Percentiles rank a stretch among this genome's conserved stretches.
These are phyloP conservation scores for Zygosaccharomyces sapae DNA, from an alignment of 1,139 yeast species.

Conservation along the genomic window DNA sequence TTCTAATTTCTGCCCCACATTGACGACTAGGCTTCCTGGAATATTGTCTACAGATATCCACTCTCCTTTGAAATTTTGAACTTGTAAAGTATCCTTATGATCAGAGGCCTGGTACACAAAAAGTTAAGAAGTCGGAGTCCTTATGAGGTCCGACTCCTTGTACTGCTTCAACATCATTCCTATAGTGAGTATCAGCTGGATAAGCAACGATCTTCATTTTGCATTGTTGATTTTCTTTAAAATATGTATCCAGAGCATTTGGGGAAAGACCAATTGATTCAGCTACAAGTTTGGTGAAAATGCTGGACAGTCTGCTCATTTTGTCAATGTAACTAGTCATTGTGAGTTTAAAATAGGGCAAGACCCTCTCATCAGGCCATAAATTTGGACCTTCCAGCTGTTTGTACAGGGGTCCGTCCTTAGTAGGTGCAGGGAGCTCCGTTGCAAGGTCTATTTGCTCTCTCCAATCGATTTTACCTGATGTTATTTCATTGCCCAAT, in stretches of 20 bases:
- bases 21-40: slow-evolving; percentile 47
- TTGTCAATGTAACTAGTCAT: slow-evolving; percentile 46
- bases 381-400: slow-evolving; percentile 63
- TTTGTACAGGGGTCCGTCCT: slow-evolving; percentile 48
- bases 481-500: slow-evolving; percentile 64
- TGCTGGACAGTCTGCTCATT: slow-evolving; percentile 46
- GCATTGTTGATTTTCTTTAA: slow-evolving; percentile 50
- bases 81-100: slow-evolving; percentile 53
- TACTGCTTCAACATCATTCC: slow-evolving; percentile 5
- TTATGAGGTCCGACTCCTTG: slow-evolving; percentile 74
- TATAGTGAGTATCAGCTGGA: slow-evolving; percentile 39
- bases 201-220: slow-evolving; percentile 54
- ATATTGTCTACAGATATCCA: slow-evolving; percentile 55
- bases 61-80: slow-evolving; percentile 56
- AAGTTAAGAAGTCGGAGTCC: slow-evolving; percentile 60
- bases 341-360: slow-evolving; percentile 49
- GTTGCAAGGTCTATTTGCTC: slow-evolving; percentile 69
- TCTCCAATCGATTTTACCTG: slow-evolving; percentile 56
- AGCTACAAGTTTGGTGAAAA: slow-evolving; percentile 46
- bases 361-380: slow-evolving; percentile 50
- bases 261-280: slow-evolving; percentile 51
- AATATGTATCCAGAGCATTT: slow-evolving; percentile 46
- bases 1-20: slow-evolving; percentile 54
- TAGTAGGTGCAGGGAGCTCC: slow-evolving; percentile 47
- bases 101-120: slow-evolving; percentile 55